Conservation (phyloP, 805 yeast genomes). For the Yamadazyma kitorensis region DNA sequence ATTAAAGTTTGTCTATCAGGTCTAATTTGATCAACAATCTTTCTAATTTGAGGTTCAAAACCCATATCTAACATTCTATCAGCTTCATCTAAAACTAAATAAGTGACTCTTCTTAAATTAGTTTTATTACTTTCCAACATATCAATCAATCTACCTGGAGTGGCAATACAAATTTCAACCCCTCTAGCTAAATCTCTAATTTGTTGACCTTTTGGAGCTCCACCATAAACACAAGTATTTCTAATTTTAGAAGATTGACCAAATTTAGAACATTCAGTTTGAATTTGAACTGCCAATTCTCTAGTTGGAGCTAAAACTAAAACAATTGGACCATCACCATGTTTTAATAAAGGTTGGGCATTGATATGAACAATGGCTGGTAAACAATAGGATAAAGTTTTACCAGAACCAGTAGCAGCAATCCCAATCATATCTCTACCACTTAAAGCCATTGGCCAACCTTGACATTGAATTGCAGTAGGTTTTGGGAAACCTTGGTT, state of each 20-base stretch:
- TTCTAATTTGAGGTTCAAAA: conserved; percentile 98
- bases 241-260: conserved; percentile 89
- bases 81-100: conserved; percentile 97
- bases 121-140: conserved; percentile 95
- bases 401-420: conserved; percentile 99
- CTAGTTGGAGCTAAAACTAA: conserved; percentile 97
- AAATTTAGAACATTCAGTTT: conserved; percentile 92
- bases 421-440: conserved; percentile 99
- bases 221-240: conserved; percentile 98
- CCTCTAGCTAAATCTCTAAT: conserved; percentile 95
- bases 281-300: conserved; percentile 98
- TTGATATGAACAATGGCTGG: conserved; percentile 97
- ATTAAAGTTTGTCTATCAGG: conserved; percentile 98
- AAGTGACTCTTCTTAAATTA: conserved; percentile 92
- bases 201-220: conserved; percentile 98
- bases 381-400: conserved; percentile 93
- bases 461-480: conserved; percentile 97
- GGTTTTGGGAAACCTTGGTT: conserved; percentile 92
- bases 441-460: conserved; percentile 99
- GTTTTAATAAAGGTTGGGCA: conserved; percentile 90
- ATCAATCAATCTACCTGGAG: conserved; percentile 98
- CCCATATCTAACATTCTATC: conserved; percentile 99
- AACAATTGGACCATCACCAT: conserved; percentile 97
- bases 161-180: conserved; percentile 93
- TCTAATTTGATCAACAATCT: conserved; percentile 95